These are phyloP conservation scores for Dendrocalamus latiflorus DNA, from an alignment of 202 grass and related monocot genomes.

Conservation along the genomic window DNA sequence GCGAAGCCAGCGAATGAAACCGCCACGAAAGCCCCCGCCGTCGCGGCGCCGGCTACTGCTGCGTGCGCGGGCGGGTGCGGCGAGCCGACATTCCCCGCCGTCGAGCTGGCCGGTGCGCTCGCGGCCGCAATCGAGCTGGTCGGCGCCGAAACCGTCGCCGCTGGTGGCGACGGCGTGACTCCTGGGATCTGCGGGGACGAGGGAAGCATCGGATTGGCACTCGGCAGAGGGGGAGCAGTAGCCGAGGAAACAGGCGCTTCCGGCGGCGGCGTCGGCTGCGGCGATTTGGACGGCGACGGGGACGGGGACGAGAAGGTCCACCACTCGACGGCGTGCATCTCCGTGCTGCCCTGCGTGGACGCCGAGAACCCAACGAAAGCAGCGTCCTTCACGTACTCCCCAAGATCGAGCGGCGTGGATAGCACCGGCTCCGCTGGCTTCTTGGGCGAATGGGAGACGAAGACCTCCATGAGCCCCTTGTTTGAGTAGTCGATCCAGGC, in stretches of 20 bases:
- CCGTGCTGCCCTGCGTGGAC: constrained; percentile 92
- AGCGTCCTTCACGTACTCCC: constrained; percentile 26
- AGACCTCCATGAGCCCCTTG: constrained; percentile 41
- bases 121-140: constrained; percentile 28
- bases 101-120: constrained; percentile 17
- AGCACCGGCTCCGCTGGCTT: constrained; percentile 47
- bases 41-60: constrained; percentile 68
- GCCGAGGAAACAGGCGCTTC: not conserved
- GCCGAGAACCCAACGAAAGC: constrained; percentile 71
- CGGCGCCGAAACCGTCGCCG: not conserved
- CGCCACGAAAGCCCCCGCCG: constrained; percentile 62
- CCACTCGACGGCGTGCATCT: constrained; percentile 88
- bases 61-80: constrained; percentile 27
- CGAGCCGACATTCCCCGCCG: not conserved
- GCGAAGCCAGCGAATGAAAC: constrained; percentile 64
- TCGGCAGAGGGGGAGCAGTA: not conserved
- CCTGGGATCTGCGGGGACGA: constrained; percentile 6
- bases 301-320: constrained; percentile 75
- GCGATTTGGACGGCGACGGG: not conserved
- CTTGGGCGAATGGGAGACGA: constrained; percentile 53
- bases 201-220: constrained; percentile 1
- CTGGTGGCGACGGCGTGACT: constrained; percentile 1
- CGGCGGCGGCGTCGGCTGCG: not conserved
- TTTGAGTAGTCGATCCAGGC: constrained; percentile 64
- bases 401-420: constrained; percentile 50